Percentiles rank a stretch among this genome's conserved stretches.
These are phyloP conservation scores for Cordyceps cicadae DNA, from an alignment of 2,329 filamentous ascomycete genomes.

Conservation along the genomic window DNA sequence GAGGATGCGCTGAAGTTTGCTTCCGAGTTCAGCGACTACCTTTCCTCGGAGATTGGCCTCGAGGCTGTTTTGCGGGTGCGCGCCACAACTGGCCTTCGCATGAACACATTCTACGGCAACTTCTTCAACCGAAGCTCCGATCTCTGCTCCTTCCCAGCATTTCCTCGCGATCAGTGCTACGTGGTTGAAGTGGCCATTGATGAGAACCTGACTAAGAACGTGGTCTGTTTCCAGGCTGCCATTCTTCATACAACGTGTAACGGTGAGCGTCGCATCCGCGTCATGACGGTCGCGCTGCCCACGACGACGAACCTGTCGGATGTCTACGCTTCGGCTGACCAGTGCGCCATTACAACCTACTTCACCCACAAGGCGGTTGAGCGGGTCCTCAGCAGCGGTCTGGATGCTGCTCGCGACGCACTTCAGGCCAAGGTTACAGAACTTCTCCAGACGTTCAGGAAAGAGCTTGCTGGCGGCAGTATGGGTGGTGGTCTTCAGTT, in stretches of 20 bases:
- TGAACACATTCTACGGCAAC: constrained; percentile 98
- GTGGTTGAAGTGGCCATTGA: constrained; percentile 98
- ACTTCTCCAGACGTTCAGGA: constrained; percentile 89
- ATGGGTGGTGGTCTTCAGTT: constrained; percentile 93
- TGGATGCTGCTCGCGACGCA: constrained; percentile 85
- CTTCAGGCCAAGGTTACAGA: constrained; percentile 88
- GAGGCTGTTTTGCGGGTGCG: constrained; percentile 94
- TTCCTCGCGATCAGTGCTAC: constrained; percentile 94
- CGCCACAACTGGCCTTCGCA: constrained; percentile 86
- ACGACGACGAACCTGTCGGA: constrained; percentile 87
- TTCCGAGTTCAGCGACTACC: constrained; percentile 89
- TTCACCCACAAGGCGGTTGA: constrained; percentile 98
- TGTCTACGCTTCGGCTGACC: constrained; percentile 89
- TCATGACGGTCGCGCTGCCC: constrained; percentile 85
- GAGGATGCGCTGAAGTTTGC: constrained; percentile 98
- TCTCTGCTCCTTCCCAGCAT: constrained; percentile 94
- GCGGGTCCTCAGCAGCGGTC: constrained; percentile 70
- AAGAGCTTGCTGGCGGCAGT: constrained; percentile 90
- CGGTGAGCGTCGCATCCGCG: constrained; percentile 87
- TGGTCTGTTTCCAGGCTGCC: constrained; percentile 87
- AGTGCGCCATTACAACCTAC: constrained; percentile 85
- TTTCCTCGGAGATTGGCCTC: constrained; percentile 92
- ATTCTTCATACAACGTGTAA: constrained; percentile 98
- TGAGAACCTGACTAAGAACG: constrained; percentile 82
- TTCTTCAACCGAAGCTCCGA: constrained; percentile 99